Base-by-base conservation (phyloP, 768 basidiomycete genomes). In the Calocybe cyanea region DNA sequence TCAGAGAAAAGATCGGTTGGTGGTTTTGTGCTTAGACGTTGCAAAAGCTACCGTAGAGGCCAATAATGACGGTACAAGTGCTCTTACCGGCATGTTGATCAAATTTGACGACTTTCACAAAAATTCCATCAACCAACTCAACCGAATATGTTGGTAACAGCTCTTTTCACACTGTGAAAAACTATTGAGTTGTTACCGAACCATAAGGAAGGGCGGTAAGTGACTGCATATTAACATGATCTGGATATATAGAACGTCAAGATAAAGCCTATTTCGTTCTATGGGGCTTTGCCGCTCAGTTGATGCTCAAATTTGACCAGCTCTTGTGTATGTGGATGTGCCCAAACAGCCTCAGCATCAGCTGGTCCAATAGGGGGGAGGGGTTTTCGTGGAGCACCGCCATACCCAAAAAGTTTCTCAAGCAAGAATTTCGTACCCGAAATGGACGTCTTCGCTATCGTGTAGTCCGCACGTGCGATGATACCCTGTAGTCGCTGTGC, bases 351-450 rank as follows among this genome's bases (percentile, higher is more conserved):
- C 37, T 75, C 68, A 11, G 78, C 85, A 25, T 67, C 78, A 36
- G 62, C 73, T 38, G 70, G 55, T 6, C 75, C 72, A 13, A 86
- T 81, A 8, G 85, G 82, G 38, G 79, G 75, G 38, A 95, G 75
- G 10, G 93, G 93, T 57, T 75, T 78, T 43, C 92, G 75, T n/a
- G 90, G 83, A 19, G 66, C 57, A 0, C 90, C 91, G 11, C 91
- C 89, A 60, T 92, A 93, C 7, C 90, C 91, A 52, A 85, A 75
- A 15, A 87, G 60, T 58, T 76, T 85, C 61, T 89, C 71, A 11
- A 92, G 64, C 33, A 88, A 71, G 58, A 70, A 83, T 64, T 95
- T 95, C n/a, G 86, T 92, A 4, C 92, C 92, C 5, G 85, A 67
- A 50, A 95, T 83, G 2, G 82, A 83, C 2, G 80, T 67, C 57